Conservation (phyloP, 768 basidiomycete genomes). For the Rhodotorula babjevae region DNA sequence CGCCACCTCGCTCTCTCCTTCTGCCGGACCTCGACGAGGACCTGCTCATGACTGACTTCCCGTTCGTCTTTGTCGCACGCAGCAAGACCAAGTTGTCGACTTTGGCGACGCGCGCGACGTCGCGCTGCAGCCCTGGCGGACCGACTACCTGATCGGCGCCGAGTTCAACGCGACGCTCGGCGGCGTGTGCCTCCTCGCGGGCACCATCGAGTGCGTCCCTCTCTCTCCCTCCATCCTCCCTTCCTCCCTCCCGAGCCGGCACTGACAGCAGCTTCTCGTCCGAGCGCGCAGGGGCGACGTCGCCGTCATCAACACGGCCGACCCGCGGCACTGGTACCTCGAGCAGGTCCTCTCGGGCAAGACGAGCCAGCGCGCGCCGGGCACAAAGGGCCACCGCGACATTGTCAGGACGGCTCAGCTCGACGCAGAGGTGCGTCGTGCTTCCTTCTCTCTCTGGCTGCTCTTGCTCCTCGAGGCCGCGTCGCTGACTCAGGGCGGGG, state of each 20-base stretch:
- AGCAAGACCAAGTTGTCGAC: conserved; percentile 36
- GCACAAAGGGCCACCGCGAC: conserved; percentile 37
- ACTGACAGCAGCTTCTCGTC: no score
- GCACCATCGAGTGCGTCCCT: conserved; percentile 29
- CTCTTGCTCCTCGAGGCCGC: no score
- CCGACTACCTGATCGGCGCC: conserved; percentile 40
- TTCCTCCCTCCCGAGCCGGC: neutral
- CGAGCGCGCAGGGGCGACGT: conserved; percentile 28
- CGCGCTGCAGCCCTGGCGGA: conserved; percentile 38
- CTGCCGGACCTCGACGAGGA: neutral
- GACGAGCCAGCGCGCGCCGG: conserved; percentile 23
- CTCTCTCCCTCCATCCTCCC: no score
- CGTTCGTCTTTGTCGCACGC: neutral
- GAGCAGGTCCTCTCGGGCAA: conserved; percentile 33
- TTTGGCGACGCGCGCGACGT: conserved; percentile 42
- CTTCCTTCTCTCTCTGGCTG: neutral
- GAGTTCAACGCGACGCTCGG: conserved; percentile 29
- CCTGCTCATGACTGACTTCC: neutral
- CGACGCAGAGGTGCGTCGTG: conserved; percentile 17
- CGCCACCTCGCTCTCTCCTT: neutral
- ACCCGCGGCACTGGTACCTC: conserved; percentile 33
- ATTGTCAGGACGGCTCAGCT: conserved; percentile 38
- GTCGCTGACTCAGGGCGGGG: no score
- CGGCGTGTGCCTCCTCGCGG: conserved; percentile 38
- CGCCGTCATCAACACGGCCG: conserved; percentile 32